A percentile compares a stretch with the other conserved stretches of the same genome.
Evolutionary conservation across 345 rosid species (phyloP).

Genomic region (Balakata baccata): DNA sequence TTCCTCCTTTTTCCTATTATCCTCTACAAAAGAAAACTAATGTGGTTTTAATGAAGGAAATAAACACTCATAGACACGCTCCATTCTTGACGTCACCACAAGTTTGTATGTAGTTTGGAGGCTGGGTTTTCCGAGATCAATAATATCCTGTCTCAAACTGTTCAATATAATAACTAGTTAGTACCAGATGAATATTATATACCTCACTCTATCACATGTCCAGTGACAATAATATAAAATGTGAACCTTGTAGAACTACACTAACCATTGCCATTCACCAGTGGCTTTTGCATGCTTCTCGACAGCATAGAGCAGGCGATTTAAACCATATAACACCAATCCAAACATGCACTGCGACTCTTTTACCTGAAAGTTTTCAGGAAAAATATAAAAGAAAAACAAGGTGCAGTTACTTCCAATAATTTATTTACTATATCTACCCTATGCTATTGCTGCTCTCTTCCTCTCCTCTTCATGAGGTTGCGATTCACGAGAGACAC

Average conservation of each 20-base stretch:
- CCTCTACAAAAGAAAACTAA: slow-evolving; percentile 18
- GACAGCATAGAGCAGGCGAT: slow-evolving; percentile 61
- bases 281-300: slow-evolving; percentile 70
- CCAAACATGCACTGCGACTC: slow-evolving; percentile 79
- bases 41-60: slow-evolving; percentile 57
- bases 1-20: not conserved
- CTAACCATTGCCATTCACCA: slow-evolving; percentile 87
- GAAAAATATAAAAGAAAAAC: not conserved
- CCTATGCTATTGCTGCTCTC: not conserved
- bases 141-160: slow-evolving; percentile 81
- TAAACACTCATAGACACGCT: slow-evolving; percentile 66
- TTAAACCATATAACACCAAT: slow-evolving; percentile 64
- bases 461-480: not conserved
- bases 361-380: slow-evolving; percentile 45
- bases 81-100: slow-evolving; percentile 58
- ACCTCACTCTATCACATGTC: not conserved
- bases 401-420: not conserved
- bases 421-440: too few relatives aligned
- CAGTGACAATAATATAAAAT: not conserved
- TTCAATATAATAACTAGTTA: slow-evolving; percentile 18
- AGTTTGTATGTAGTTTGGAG: slow-evolving; percentile 62
- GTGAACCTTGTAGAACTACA: slow-evolving; percentile 7
- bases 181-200: not conserved
- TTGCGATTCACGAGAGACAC: not conserved
- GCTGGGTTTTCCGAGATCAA: slow-evolving; percentile 67